A percentile compares a stretch with the other conserved stretches of the same genome.
Evolutionary conservation across 805 yeast species (phyloP).

Genomic region (Pichia gijzeniarum): DNA sequence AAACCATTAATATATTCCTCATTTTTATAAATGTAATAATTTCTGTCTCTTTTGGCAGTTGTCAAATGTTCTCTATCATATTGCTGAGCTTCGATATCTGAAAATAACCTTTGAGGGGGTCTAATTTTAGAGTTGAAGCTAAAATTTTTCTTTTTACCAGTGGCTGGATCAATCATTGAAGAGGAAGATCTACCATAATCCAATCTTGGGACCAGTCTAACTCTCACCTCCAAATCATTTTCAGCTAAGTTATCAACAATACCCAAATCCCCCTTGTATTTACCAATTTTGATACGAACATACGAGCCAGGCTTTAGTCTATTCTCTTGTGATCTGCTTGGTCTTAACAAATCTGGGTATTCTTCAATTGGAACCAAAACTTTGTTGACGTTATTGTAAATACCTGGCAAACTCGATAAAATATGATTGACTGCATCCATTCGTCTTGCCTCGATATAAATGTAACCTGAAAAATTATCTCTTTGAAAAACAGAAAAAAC

Average conservation of each 20-base stretch:
- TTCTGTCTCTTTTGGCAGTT: slow-evolving; percentile 52
- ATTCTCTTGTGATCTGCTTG: slow-evolving; percentile 80
- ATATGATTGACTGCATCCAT: slow-evolving; percentile 89
- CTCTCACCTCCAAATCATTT: slow-evolving; percentile 90
- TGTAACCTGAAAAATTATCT: slow-evolving; percentile 85
- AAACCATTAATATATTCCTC: slow-evolving; percentile 91
- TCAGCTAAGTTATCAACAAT: slow-evolving; percentile 89
- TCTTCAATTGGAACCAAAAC: slow-evolving; percentile 92
- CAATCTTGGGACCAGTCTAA: slow-evolving; percentile 86
- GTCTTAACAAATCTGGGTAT: slow-evolving; percentile 87
- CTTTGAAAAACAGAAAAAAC: slow-evolving; percentile 89
- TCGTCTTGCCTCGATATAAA: slow-evolving; percentile 90
- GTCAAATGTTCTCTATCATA: slow-evolving; percentile 70
- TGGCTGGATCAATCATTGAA: slow-evolving; percentile 20
- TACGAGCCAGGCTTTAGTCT: slow-evolving; percentile 88
- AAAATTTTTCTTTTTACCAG: slow-evolving; percentile 33
- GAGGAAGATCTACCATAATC: slow-evolving; percentile 68
- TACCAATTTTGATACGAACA: slow-evolving; percentile 85
- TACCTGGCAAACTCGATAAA: slow-evolving; percentile 82
- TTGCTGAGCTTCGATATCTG: slow-evolving; percentile 82
- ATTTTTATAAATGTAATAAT: slow-evolving; percentile 64
- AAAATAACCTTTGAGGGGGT: slow-evolving; percentile 82
- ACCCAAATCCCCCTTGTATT: slow-evolving; percentile 88
- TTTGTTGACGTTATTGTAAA: slow-evolving; percentile 53
- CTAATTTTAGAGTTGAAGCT: slow-evolving; percentile 54